phyloP scores from a whole-genome alignment of 345 rosid species.

The Syzygium jambos region DNA sequence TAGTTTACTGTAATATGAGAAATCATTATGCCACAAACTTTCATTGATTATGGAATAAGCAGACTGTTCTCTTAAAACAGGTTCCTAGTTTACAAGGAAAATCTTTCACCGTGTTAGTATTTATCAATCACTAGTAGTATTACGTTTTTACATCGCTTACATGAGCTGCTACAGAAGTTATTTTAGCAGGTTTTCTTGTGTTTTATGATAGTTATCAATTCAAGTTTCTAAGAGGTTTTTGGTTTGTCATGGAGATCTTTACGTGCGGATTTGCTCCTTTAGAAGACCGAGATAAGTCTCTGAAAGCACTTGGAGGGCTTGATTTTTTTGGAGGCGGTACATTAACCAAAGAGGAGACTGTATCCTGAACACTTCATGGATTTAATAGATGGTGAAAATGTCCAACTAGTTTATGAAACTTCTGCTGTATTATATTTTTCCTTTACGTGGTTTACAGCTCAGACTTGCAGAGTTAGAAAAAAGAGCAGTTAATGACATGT shows the following conservation, averaged over 20 bases:
- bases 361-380: conserved; percentile 26
- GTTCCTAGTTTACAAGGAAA: neutral
- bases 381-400: neutral
- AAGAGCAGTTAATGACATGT: conserved; percentile 68
- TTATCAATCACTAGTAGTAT: neutral
- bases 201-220: neutral
- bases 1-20: neutral
- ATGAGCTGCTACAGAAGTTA: neutral
- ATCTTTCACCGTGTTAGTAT: neutral
- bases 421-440: conserved; percentile 3
- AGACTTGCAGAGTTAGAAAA: conserved; percentile 56
- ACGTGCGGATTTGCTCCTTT: conserved; percentile 95
- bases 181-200: neutral
- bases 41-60: neutral
- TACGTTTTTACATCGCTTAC: neutral
- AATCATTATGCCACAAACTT: neutral
- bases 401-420: neutral
- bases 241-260: conserved; percentile 37
- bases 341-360: conserved; percentile 72
- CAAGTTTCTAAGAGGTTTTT: neutral
- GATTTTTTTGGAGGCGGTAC: conserved; percentile 86
- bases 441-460: conserved; percentile 39
- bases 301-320: conserved; percentile 49
- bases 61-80: neutral
- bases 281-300: conserved; percentile 76